A percentile compares a stretch with the other conserved stretches of the same genome.
Evolutionary conservation across 768 basidiomycete species (phyloP).

Genomic region (Pisolithus tinctorius): DNA sequence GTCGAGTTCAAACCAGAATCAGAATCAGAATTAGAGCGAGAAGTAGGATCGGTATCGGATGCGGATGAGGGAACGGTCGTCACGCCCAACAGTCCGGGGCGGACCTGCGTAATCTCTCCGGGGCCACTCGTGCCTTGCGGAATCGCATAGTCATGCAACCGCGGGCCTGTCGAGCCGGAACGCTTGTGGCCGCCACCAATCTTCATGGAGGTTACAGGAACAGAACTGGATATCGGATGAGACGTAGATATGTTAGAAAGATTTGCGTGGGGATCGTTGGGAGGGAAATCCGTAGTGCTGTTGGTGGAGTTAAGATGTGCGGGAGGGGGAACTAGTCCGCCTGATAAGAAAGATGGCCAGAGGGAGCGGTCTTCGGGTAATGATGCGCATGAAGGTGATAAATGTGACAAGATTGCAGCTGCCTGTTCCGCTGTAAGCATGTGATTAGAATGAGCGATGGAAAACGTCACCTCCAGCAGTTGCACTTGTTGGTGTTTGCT

Average conservation of each 20-base stretch:
- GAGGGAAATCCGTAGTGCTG: not conserved
- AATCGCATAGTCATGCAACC: conserved; percentile 60
- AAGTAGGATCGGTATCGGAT: not conserved
- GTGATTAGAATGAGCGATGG: not conserved
- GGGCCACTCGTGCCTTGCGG: conserved; percentile 25
- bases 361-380: conserved; percentile 91
- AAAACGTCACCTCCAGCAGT: conserved; percentile 66
- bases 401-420: conserved; percentile 89
- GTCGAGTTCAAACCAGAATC: not conserved
- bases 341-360: conserved; percentile 82
- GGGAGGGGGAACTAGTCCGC: conserved; percentile 59
- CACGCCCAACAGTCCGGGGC: conserved; percentile 48
- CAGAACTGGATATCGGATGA: conserved; percentile 43
- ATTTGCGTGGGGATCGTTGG: conserved; percentile 12
- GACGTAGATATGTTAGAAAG: conserved; percentile 12
- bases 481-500: conserved; percentile 98
- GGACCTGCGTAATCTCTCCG: conserved; percentile 48
- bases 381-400: conserved; percentile 62
- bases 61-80: conserved; percentile 16
- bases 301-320: conserved; percentile 5
- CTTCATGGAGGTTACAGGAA: conserved; percentile 33
- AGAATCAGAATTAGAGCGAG: not conserved
- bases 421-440: conserved; percentile 42
- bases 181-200: conserved; percentile 12
- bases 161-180: conserved; percentile 42